Conservation (phyloP, 2,329 filamentous ascomycete genomes). For the Alternaria conjuncta region DNA sequence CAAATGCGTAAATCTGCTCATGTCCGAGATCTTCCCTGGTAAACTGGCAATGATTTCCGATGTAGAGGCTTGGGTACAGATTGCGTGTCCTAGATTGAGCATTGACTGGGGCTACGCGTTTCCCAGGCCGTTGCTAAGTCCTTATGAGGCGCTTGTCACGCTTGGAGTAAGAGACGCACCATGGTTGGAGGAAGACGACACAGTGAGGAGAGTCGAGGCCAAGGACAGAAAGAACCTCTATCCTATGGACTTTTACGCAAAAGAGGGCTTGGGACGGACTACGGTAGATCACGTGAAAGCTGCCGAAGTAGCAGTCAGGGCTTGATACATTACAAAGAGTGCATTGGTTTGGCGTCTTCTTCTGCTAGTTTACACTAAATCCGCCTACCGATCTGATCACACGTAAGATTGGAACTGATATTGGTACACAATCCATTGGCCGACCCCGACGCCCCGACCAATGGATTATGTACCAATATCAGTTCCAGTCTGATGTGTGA, state of each 20-base stretch:
- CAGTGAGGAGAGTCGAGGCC: constrained; percentile 34
- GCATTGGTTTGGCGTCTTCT: not conserved
- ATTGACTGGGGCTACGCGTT: constrained; percentile 99
- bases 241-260: constrained; percentile 98
- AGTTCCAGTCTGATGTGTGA: too few species aligned
- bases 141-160: constrained; percentile 94
- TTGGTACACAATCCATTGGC: too few species aligned
- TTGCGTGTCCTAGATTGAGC: constrained; percentile 93
- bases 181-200: constrained; percentile 64
- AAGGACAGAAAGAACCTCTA: constrained; percentile 69
- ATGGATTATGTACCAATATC: too few species aligned
- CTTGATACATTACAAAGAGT: not conserved
- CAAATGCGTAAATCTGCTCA: constrained; percentile 81
- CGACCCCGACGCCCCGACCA: too few species aligned
- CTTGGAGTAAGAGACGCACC: constrained; percentile 74
- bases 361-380: not conserved
- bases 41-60: constrained; percentile 92
- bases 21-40: constrained; percentile 95
- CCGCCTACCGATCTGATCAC: too few species aligned
- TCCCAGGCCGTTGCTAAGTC: constrained; percentile 82
- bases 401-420: too few species aligned
- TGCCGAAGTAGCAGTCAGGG: constrained; percentile 17
- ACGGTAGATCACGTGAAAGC: constrained; percentile 50
- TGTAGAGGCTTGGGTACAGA: constrained; percentile 97
- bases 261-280: constrained; percentile 85